A percentile compares a stretch with the other conserved stretches of the same genome.
phyloP scores from a whole-genome alignment of 2,329 filamentous ascomycete genomes.

The Apiospora kogelbergensis region DNA sequence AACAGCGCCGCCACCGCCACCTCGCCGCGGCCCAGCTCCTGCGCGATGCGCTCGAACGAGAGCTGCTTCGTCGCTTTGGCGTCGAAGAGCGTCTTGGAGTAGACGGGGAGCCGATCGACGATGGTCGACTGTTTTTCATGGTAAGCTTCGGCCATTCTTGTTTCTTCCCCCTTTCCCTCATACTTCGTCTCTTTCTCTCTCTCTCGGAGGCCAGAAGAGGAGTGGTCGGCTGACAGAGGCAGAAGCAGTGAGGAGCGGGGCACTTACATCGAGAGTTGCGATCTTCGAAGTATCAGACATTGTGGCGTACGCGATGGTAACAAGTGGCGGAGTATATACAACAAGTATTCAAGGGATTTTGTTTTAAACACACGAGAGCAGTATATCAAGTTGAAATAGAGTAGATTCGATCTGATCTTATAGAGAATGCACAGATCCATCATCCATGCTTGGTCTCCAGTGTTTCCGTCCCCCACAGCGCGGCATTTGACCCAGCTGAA shows the following conservation, averaged over 20 bases:
- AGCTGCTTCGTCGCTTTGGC: slow-evolving; percentile 76
- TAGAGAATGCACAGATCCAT: neutral
- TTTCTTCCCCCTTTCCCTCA: neutral
- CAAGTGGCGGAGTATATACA: neutral
- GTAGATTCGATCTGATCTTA: neutral
- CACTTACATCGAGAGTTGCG: slow-evolving; percentile 10
- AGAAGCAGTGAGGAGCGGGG: no score
- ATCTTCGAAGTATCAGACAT: slow-evolving; percentile 22
- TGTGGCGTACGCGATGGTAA: neutral
- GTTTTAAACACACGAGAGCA: neutral
- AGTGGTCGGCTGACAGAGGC: neutral
- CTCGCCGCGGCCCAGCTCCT: slow-evolving; percentile 73
- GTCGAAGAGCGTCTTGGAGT: slow-evolving; percentile 73
- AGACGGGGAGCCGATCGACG: slow-evolving; percentile 66
- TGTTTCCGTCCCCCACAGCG: neutral
- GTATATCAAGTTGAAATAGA: neutral
- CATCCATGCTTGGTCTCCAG: neutral
- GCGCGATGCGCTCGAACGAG: slow-evolving; percentile 76
- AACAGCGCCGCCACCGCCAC: slow-evolving; percentile 86
- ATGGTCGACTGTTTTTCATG: slow-evolving; percentile 57
- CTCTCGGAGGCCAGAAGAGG: neutral
- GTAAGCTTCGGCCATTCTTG: no score
- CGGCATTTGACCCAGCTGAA: slow-evolving; percentile 6
- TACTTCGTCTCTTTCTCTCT: neutral
- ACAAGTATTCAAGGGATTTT: neutral